These are phyloP conservation scores for Trifolium subterraneum DNA, from an alignment of 306 rosid species.

Conservation along the genomic window DNA sequence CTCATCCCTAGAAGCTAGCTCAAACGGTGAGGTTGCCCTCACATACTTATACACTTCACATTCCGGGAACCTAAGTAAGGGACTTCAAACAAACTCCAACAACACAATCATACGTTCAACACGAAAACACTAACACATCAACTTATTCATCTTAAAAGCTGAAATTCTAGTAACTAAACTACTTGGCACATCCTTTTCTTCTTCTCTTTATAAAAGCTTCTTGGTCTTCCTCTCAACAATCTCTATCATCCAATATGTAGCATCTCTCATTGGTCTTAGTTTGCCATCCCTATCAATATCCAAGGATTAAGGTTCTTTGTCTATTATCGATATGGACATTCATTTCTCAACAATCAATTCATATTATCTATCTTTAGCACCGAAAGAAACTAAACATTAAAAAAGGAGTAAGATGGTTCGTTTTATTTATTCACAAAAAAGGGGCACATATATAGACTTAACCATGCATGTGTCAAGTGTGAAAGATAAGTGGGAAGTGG, in stretches of 20 bases:
- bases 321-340: background rate
- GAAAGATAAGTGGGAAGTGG: constrained; percentile 26
- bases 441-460: constrained; percentile 36
- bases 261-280: background rate
- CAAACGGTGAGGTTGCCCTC: too few species aligned
- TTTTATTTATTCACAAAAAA: constrained; percentile 29
- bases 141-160: too few species aligned
- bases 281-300: constrained; percentile 36
- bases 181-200: too few species aligned
- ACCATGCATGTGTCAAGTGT: constrained; percentile 35
- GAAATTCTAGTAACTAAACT: too few species aligned
- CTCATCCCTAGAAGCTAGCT: too few species aligned
- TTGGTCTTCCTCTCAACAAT: background rate
- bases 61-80: too few species aligned
- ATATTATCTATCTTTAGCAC: background rate
- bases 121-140: too few species aligned
- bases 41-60: too few species aligned
- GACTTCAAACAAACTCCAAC: background rate
- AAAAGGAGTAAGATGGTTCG: constrained; percentile 27
- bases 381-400: constrained; percentile 33
- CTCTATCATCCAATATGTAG: background rate
- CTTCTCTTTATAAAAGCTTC: background rate
- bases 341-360: constrained; percentile 1
- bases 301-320: constrained; percentile 29
- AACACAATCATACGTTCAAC: too few species aligned